Conservation (phyloP, 192 early-diverging fungal species). For the Backusella psychrophila region DNA sequence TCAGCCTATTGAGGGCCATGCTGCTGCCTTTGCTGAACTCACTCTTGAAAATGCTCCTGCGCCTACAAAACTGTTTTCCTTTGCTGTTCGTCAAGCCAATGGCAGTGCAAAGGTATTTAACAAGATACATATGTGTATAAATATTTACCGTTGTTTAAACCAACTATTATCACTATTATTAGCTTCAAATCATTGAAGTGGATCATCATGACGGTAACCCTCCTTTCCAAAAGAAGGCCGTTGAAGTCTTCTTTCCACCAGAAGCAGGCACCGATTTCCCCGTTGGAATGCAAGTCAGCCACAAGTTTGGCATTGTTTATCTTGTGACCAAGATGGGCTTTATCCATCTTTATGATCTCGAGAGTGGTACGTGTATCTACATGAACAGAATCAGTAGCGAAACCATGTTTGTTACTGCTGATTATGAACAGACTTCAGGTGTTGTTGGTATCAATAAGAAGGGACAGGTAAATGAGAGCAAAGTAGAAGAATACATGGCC, state of each 20-base stretch:
- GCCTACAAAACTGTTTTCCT: conserved; percentile 90
- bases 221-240: conserved; percentile 82
- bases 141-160: background rate
- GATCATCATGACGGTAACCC: conserved; percentile 94
- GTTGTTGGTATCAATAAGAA: conserved; percentile 96
- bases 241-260: conserved; percentile 95
- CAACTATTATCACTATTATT: too few relatives aligned
- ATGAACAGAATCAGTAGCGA: conserved; percentile 97
- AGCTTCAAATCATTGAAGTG: conserved; percentile 95
- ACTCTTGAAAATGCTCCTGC: conserved; percentile 70
- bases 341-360: conserved; percentile 96
- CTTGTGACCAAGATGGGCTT: conserved; percentile 98
- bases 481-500: too few relatives aligned
- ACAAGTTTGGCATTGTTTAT: conserved; percentile 93
- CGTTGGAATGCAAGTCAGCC: conserved; percentile 93
- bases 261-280: conserved; percentile 96
- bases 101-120: conserved; percentile 68
- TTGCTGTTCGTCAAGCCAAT: conserved; percentile 80
- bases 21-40: conserved; percentile 92
- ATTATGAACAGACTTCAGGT: conserved; percentile 80
- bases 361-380: conserved; percentile 92
- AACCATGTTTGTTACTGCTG: conserved; percentile 96
- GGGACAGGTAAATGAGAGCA: conserved; percentile 64
- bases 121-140: background rate
- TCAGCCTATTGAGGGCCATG: conserved; percentile 96